Conservation (phyloP, 2,329 filamentous ascomycete species). For the Periconia macrospinosa region DNA sequence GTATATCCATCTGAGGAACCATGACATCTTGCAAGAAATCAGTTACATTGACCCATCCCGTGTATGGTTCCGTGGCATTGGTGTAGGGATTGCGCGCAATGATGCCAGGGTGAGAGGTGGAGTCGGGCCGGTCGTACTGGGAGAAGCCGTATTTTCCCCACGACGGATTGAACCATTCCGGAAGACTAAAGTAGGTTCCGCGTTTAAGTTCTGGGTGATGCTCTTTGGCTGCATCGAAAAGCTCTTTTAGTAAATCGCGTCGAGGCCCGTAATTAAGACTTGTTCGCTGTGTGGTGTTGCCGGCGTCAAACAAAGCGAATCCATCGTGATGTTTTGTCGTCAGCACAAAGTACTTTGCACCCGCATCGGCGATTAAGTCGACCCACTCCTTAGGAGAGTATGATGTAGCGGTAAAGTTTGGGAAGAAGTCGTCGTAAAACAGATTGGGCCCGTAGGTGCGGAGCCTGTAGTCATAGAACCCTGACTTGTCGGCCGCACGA, state of each 20-base stretch:
- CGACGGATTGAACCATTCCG: conserved; percentile 51
- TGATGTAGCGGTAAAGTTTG: conserved; percentile 54
- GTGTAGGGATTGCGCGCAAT: conserved; percentile 51
- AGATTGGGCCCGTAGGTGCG: conserved; percentile 53
- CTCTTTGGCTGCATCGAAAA: conserved; percentile 47
- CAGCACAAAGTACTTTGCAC: conserved; percentile 53
- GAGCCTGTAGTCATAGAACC: conserved; percentile 55
- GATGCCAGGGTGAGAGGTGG: conserved; percentile 36
- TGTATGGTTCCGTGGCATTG: conserved; percentile 47
- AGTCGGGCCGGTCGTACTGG: conserved; percentile 11
- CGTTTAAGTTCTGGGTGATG: conserved; percentile 49
- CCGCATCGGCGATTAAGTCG: conserved; percentile 56
- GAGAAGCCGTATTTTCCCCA: conserved; percentile 46
- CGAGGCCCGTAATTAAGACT: conserved; percentile 45
- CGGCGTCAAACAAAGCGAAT: conserved; percentile 49
- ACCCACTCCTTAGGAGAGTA: conserved; percentile 59
- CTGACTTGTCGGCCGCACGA: conserved; percentile 45
- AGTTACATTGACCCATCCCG: conserved; percentile 46
- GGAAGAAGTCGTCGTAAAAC: conserved; percentile 59
- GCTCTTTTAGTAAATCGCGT: conserved; percentile 46
- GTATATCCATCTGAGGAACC: conserved; percentile 48
- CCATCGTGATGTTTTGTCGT: conserved; percentile 51
- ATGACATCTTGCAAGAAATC: conserved; percentile 49
- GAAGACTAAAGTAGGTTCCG: conserved; percentile 50
- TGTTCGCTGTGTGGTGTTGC: conserved; percentile 46